Conservation (phyloP, 2,329 filamentous ascomycete genomes). For the Trichoderma gracile region DNA sequence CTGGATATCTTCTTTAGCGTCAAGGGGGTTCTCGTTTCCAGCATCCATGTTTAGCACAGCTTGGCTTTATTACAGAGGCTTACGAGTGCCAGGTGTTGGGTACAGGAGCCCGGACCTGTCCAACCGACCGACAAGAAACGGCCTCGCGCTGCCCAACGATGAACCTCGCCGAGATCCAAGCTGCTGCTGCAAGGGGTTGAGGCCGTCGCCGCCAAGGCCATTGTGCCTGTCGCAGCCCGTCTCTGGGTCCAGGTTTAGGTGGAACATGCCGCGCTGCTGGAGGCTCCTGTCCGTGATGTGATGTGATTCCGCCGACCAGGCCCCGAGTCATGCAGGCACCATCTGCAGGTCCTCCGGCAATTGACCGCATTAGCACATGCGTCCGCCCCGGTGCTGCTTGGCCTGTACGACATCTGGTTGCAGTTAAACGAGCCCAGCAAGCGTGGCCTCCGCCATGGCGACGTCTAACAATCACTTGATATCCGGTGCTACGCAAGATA, state of each 20-base stretch:
- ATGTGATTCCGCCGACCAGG: slow-evolving; percentile 14
- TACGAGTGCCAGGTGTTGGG: too few species aligned
- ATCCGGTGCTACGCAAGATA: not conserved
- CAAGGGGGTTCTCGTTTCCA: not conserved
- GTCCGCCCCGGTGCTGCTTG: slow-evolving; percentile 8
- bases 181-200: not conserved
- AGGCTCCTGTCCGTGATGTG: slow-evolving; percentile 15
- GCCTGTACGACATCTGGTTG: slow-evolving; percentile 19
- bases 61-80: not conserved
- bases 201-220: not conserved
- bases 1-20: slow-evolving; percentile 22
- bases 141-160: not conserved
- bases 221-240: not conserved
- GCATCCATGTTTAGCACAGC: too few species aligned
- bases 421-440: not conserved
- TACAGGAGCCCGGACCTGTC: not conserved
- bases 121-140: too few species aligned
- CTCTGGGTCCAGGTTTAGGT: not conserved
- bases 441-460: not conserved
- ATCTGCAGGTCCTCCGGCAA: slow-evolving; percentile 22
- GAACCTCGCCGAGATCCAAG: not conserved
- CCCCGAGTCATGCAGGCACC: slow-evolving; percentile 22
- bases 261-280: not conserved
- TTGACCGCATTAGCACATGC: slow-evolving; percentile 21
- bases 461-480: not conserved